Base-by-base conservation (phyloP, 73 alveolate species). In the Paramecium primaurelia region DNA sequence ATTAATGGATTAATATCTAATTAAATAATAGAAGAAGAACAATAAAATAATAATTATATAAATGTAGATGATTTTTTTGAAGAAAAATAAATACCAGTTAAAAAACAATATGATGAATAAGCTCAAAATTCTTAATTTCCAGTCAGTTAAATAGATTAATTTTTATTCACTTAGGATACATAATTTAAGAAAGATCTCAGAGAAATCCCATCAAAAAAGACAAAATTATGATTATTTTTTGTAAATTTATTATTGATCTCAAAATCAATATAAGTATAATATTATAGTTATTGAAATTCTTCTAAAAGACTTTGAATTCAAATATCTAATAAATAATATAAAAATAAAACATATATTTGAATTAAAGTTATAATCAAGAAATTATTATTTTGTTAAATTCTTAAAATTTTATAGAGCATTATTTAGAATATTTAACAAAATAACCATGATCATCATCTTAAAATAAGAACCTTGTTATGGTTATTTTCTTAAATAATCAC, bases 1-100 rank as follows among this genome's bases (percentile, higher is more conserved):
- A 73, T 73, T 4, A 73, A 73, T 73, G 87, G 87, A 4, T 18
- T 73, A 38, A 73, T 73, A 16, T 37, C 40, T 18, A 73, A 73
- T 73, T 22, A 37, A 73, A 73, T 73, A 12, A 73, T 73, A 37
- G 87, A 73, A 73, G 87, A 73, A 37, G 58, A 73, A 37, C 32
- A 73, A 36, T 20, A 73, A 68, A 22, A 68, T 68, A 40, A 40
- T 8, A 32, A 68, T 37, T 22, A 73, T 10, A 30, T 37, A 32
- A 44, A 73, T 22, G 60, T 44, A 6, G 47, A 30, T 20, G 37
- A 73, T n/a, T 37, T 37, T 38, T 38, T 37, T 34, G 59, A 37
- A 73, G 58, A 73, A 40, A 73, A 38, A 8, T 4, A 38, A 73
- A n/a, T 36, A 8, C 59, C 58, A 10, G 18, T 30, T 30, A 40